Base-by-base conservation (phyloP, 768 basidiomycete genomes). In the Cystobasidium tubakii region DNA sequence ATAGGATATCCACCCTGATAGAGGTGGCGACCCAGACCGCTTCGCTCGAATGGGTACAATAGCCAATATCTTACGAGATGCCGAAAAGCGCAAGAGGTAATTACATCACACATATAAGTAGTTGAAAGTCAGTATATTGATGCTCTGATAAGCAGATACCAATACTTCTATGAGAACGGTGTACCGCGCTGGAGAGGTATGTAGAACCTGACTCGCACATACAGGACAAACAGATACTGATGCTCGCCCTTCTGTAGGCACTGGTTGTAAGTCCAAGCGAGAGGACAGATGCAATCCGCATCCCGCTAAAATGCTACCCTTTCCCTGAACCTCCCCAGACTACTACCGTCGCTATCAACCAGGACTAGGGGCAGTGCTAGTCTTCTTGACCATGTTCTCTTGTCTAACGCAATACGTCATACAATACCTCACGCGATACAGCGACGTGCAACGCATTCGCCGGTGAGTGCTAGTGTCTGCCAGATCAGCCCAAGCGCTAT, bases 271-370 rank as follows among this genome's bases (percentile, higher is more conserved):
- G 77, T 50, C 29, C 0, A 6, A 1, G 2, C n/a, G 9, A 9
- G 29, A 10, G 62, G 4, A 4, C 13, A 31, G 39, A 39, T 39
- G 39, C 39, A 39, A 15, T 39, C 39, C 7, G 6, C 39, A 39
- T 6, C 39, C 39, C 15, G 9, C 73, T 60, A 60, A 60, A 3
- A 6, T 29, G 13, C 4, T 6, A 15, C 1, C 34, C 29, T 64
- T 4, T 31, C 42, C 25, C 23, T 60, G 46, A 25, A 25, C 46
- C 23, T 50, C 29, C 21, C 33, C 9, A 54, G 97, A 98, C 82
- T 97, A 97, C 81, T 99, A 98, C 81, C 87, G 91, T 34, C 88
- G 96, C 66, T 99, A 90, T 85, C 86, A 95, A 34, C 95, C 95
- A n/a, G 92, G 93, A 29, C 84, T 98, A 74, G 87, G 87, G 74